Conservation (phyloP, 2,329 filamentous ascomycete species). For the Hypoxylon sp. region DNA sequence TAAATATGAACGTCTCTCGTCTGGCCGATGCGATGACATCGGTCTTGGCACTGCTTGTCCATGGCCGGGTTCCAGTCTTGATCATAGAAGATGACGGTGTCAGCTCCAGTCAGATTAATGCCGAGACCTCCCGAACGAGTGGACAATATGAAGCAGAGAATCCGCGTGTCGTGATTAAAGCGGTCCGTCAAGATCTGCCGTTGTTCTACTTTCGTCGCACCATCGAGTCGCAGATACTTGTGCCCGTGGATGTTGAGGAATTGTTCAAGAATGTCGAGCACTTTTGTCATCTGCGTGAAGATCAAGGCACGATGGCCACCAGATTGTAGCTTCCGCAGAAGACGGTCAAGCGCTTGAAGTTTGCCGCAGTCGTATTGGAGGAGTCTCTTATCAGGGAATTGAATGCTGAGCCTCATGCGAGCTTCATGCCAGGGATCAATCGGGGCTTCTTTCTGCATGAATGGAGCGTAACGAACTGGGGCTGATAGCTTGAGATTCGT, state of each 20-base stretch:
- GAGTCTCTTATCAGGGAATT: slow-evolving; percentile 96
- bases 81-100: slow-evolving; percentile 99
- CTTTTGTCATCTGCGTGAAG: slow-evolving; percentile 99
- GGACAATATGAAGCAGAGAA: slow-evolving; percentile 94
- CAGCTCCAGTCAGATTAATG: slow-evolving; percentile 95
- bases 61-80: slow-evolving; percentile 99
- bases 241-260: slow-evolving; percentile 98
- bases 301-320: slow-evolving; percentile 95
- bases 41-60: slow-evolving; percentile 99
- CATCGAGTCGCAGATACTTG: slow-evolving; percentile 95
- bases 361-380: slow-evolving; percentile 98
- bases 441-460: slow-evolving; percentile 67
- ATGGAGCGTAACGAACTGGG: slow-evolving; percentile 68
- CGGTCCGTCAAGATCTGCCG: slow-evolving; percentile 95
- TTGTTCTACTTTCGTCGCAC: slow-evolving; percentile 95
- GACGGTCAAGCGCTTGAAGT: slow-evolving; percentile 86
- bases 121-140: slow-evolving; percentile 94
- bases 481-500: slow-evolving; percentile 69
- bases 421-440: slow-evolving; percentile 93
- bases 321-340: slow-evolving; percentile 87
- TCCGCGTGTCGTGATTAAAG: slow-evolving; percentile 94
- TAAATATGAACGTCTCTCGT: slow-evolving; percentile 99
- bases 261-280: slow-evolving; percentile 95
- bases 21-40: slow-evolving; percentile 96
- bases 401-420: slow-evolving; percentile 91